Base-by-base conservation (phyloP, 495 filamentous ascomycete species). In the Penicillium macrosclerotiorum region DNA sequence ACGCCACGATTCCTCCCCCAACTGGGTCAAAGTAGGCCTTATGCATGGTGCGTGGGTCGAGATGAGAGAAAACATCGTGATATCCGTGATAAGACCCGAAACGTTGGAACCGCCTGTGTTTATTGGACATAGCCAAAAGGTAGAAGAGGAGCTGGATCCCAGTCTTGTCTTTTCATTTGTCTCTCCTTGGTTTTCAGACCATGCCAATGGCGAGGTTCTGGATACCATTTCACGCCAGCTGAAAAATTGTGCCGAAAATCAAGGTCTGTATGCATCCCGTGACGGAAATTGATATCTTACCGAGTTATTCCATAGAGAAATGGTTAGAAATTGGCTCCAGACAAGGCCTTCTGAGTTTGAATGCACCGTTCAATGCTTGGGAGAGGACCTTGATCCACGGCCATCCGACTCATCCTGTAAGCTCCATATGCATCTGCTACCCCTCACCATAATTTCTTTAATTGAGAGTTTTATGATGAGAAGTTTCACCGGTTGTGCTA, bases 321-420 rank as follows among this genome's bases (percentile, higher is more conserved):
- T 49, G 46, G 46, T 17, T 49, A 3, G 13, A 42, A 8, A 36
- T 43, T 30, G 11, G 14, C 11, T 4, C 11, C 8, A n/a, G 14
- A 8, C 29, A 30, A 17, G 13, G 5, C 18, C 4, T 29, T 17
- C 11, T 29, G 12, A 38, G 25, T 18, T n/a, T 43, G 4, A 18
- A 49, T 4, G 14, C n/a, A 4, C n/a, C 29, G 3, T 41, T 45
- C 1, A 30, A 41, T 8, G 36, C 29, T 2, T 60, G 57, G 53
- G 57, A 60, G 24, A 25, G 41, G 31, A 30, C 57, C 2, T 27
- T 56, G 42, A 34, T 60, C 6, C 49, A 35, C n/a, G 57, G 57
- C 5, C 57, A 60, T 49, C 57, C 57, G 16, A 51, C n/a, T 23
- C 57, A 60, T 49, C 57, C 53, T 8, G 57, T 60, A 47, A n/a